phyloP scores from a whole-genome alignment of 2,329 filamentous ascomycete genomes.

The Colletotrichum plurivorum region DNA sequence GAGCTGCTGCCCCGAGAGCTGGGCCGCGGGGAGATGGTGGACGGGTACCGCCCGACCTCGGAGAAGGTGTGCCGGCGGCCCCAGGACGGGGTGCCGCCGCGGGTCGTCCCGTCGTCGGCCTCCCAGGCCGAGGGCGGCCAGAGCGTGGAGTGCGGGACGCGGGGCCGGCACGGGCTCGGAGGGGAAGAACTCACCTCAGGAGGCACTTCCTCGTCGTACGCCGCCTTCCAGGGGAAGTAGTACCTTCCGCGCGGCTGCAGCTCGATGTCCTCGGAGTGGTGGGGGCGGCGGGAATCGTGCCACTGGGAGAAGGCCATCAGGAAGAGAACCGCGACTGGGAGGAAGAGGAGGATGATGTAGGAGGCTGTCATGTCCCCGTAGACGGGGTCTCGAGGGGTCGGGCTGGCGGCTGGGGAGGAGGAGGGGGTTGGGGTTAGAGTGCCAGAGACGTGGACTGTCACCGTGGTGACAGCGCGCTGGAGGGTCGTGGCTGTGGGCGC shows the following conservation, averaged over 20 bases:
- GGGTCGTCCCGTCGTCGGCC: neutral
- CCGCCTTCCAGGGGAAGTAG: conserved; percentile 40
- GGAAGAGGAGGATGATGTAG: conserved; percentile 31
- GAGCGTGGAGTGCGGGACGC: neutral
- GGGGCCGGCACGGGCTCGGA: neutral
- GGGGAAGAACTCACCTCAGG: conserved; percentile 29
- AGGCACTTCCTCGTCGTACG: conserved; percentile 28
- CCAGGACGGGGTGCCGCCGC: conserved; percentile 1
- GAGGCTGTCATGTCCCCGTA: conserved; percentile 30
- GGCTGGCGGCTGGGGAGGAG: neutral
- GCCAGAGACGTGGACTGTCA: neutral
- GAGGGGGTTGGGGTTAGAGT: neutral
- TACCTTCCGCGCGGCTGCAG: conserved; percentile 24
- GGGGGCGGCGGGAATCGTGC: conserved; percentile 19
- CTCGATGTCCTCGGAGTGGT: conserved; percentile 30
- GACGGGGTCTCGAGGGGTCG: neutral
- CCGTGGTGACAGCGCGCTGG: neutral
- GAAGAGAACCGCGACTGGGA: conserved; percentile 32
- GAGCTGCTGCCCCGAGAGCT: too few relatives aligned
- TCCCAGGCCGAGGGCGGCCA: conserved; percentile 12
- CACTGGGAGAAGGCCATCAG: conserved; percentile 11
- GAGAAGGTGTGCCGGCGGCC: conserved; percentile 28
- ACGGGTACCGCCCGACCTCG: conserved; percentile 8
- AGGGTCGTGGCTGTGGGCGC: neutral
- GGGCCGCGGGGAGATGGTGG: neutral